A percentile compares a stretch with the other conserved stretches of the same genome.
Evolutionary conservation across 1,139 yeast species (phyloP).

Genomic region (Pichia sp.): DNA sequence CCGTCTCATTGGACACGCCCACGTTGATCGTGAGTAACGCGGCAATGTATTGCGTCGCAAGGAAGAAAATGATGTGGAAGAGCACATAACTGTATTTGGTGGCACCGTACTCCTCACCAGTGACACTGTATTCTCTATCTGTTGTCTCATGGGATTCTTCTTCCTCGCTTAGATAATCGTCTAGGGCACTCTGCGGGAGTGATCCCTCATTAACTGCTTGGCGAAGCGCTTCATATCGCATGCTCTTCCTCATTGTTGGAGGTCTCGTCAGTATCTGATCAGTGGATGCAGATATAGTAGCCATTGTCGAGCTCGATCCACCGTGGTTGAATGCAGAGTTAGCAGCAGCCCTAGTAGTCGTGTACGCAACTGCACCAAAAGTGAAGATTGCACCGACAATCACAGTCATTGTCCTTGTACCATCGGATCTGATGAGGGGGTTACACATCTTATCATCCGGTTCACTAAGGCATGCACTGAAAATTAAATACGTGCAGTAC

Average conservation of each 20-base stretch:
- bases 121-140: conserved; percentile 23
- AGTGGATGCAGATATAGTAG: not conserved
- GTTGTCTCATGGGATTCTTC: conserved; percentile 29
- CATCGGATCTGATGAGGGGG: conserved; percentile 81
- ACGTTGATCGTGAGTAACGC: conserved; percentile 89
- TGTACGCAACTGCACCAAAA: conserved; percentile 90
- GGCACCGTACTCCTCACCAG: conserved; percentile 42
- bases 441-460: conserved; percentile 93
- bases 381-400: conserved; percentile 91
- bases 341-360: conserved; percentile 95
- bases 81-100: conserved; percentile 84
- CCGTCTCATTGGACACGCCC: conserved; percentile 41
- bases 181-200: conserved; percentile 84
- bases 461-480: conserved; percentile 93
- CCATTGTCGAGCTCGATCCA: not conserved
- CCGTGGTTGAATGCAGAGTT: conserved; percentile 51
- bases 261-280: conserved; percentile 36
- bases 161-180: conserved; percentile 53
- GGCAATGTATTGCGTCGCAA: conserved; percentile 97
- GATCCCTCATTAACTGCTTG: conserved; percentile 96
- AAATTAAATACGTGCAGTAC: conserved; percentile 84
- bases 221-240: conserved; percentile 81
- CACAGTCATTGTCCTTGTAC: conserved; percentile 85
- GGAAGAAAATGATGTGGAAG: conserved; percentile 84
- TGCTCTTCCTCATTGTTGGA: conserved; percentile 55